Percentiles rank a stretch among this genome's conserved stretches.
These are phyloP conservation scores for Melocanna baccifera DNA, from an alignment of 176 grass and related monocot species.

Conservation along the genomic window DNA sequence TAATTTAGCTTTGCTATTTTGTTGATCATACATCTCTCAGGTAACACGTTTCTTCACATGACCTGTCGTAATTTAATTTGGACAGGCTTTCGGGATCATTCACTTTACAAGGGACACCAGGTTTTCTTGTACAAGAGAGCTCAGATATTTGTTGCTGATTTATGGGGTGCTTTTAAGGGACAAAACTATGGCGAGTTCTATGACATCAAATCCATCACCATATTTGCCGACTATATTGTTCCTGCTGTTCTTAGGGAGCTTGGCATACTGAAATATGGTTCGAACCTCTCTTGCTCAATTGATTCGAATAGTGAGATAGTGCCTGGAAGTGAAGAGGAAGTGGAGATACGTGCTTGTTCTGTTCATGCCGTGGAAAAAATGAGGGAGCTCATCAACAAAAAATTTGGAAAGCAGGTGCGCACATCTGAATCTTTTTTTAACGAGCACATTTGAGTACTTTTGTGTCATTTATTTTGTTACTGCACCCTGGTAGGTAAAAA, in stretches of 20 bases:
- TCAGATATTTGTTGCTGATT: slow-evolving; percentile 93
- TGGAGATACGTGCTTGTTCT: slow-evolving; percentile 87
- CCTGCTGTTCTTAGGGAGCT: slow-evolving; percentile 83
- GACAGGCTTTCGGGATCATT: slow-evolving; percentile 85
- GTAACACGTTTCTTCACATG: background rate
- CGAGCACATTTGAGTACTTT: slow-evolving; percentile 16
- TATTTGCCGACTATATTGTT: slow-evolving; percentile 91
- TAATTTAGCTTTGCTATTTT: background rate
- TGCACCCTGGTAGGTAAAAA: background rate
- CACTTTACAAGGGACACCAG: slow-evolving; percentile 88
- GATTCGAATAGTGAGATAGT: slow-evolving; percentile 75
- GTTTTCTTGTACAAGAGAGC: slow-evolving; percentile 97
- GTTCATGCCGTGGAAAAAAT: slow-evolving; percentile 92
- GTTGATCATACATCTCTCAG: background rate
- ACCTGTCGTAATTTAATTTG: background rate
- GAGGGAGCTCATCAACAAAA: slow-evolving; percentile 71
- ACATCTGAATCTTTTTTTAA: slow-evolving; percentile 7
- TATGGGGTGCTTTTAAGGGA: slow-evolving; percentile 94
- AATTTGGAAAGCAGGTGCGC: slow-evolving; percentile 80
- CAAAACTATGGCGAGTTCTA: slow-evolving; percentile 66
- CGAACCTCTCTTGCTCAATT: slow-evolving; percentile 51
- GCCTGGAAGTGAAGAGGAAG: slow-evolving; percentile 83
- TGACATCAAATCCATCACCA: slow-evolving; percentile 74
- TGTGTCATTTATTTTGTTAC: background rate
- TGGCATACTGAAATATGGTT: slow-evolving; percentile 83